Percentiles rank a stretch among this genome's conserved stretches.
Conservation (phyloP, 2,329 filamentous ascomycete species). For the Colletotrichum sp. region DNA sequence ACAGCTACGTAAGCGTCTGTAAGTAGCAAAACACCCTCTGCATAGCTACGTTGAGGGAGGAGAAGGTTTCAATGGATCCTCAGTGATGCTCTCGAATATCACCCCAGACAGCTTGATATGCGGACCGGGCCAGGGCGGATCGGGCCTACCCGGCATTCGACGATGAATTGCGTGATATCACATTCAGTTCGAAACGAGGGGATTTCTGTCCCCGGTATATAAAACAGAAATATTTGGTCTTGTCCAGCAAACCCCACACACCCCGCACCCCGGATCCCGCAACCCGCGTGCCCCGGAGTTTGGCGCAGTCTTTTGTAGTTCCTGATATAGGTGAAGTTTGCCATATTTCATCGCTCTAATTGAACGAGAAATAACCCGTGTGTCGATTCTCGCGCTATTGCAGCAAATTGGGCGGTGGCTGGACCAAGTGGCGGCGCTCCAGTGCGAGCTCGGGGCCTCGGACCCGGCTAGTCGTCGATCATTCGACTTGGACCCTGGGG, state of each 20-base stretch:
- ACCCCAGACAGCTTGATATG: neutral
- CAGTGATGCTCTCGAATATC: neutral
- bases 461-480: neutral
- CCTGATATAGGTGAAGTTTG: fast-evolving
- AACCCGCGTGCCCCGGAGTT: neutral
- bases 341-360: neutral
- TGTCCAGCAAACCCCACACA: neutral
- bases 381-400: neutral
- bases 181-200: neutral
- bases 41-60: neutral
- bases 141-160: neutral
- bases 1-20: neutral
- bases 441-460: neutral
- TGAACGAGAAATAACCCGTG: neutral
- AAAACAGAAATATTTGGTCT: neutral
- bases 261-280: neutral
- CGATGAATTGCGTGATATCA: neutral
- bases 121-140: neutral
- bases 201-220: neutral
- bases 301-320: fast-evolving
- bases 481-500: neutral
- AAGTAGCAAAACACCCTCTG: neutral
- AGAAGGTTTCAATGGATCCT: neutral
- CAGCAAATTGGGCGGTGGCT: neutral
- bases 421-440: neutral